Evolutionary conservation across 1,139 yeast species (phyloP), one percentile per base, ranked within the genome.

Genomic region (Starmera stellimalicola): DNA sequence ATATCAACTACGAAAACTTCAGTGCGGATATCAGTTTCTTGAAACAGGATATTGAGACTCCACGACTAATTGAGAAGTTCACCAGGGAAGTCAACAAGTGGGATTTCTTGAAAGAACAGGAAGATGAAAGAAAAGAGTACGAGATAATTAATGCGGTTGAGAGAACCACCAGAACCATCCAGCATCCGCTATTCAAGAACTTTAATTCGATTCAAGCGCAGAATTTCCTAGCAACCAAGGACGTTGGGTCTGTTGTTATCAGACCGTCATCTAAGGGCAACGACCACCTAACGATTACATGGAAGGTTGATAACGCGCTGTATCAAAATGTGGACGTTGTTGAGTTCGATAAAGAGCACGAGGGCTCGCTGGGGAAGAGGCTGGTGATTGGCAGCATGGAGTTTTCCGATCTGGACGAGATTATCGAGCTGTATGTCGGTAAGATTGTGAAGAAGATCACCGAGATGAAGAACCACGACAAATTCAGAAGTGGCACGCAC

Each of bases 231-330:
- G 95, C 96, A 10, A 83, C 95, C 12, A 73, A 82, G 55, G 74
- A 78, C 31, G 79, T 88, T 39, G 99, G 99, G 33, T 95, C 85
- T 49, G 74, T 87, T 60, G 94, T 93, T 22, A 84, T 91, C 37
- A 74, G 99, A 47, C 98, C 97, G 9, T 87, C 96, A 1, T 84
- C 95, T 7, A 77, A 79, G 41, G 98, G 98, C 24, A 69, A 74
- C 29, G 82, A 84, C 44, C 95, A 77, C 56, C 69, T 91, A 47
- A 88, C 95, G 2, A 81, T 88, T 27, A 91, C 99, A 0, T 91
- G 98, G 97, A 91, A 91, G 55, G 88, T 93, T 26, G 91, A 85
- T 39, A 91, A 83, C 50, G 82, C 79, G 52, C 63, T 91, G 43
- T 93, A 81, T 61, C 98, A 93, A 55, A 97, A 91, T 55, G 65